These are phyloP conservation scores for Heteromeles arbutifolia DNA, from an alignment of 306 rosid species.

Conservation along the genomic window DNA sequence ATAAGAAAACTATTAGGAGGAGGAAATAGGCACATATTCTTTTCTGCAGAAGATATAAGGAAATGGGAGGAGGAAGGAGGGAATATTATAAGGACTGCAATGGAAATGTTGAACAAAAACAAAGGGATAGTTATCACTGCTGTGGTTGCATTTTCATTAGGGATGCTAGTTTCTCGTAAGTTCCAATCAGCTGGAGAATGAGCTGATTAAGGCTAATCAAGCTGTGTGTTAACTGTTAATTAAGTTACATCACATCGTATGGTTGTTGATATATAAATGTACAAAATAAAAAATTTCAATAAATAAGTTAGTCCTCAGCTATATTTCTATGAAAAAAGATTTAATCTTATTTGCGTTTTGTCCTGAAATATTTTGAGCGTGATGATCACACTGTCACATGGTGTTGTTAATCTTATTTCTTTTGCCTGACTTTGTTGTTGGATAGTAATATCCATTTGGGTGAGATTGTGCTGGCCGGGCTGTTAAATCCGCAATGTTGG, in stretches of 20 bases:
- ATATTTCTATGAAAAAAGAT: no score
- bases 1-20: neutral
- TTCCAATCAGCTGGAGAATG: constrained; percentile 15
- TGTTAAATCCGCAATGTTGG: constrained; percentile 24
- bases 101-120: constrained; percentile 31
- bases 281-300: neutral
- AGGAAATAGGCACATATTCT: constrained; percentile 1
- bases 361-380: no score
- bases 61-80: constrained; percentile 38
- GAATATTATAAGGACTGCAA: constrained; percentile 19
- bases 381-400: no score
- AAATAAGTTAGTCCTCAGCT: neutral
- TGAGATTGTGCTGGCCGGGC: no score
- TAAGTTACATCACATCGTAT: neutral
- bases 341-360: no score
- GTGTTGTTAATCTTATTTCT: no score
- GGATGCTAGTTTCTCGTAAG: constrained; percentile 33
- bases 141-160: constrained; percentile 53
- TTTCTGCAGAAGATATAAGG: constrained; percentile 23
- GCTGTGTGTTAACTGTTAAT: neutral
- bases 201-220: neutral
- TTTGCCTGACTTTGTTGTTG: no score
- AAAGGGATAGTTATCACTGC: constrained; percentile 50
- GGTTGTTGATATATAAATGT: neutral
- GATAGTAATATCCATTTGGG: no score